Percentiles rank a stretch among this genome's conserved stretches.
These are phyloP conservation scores for Lactarius hatsudake DNA, from an alignment of 768 basidiomycete genomes.

Conservation along the genomic window DNA sequence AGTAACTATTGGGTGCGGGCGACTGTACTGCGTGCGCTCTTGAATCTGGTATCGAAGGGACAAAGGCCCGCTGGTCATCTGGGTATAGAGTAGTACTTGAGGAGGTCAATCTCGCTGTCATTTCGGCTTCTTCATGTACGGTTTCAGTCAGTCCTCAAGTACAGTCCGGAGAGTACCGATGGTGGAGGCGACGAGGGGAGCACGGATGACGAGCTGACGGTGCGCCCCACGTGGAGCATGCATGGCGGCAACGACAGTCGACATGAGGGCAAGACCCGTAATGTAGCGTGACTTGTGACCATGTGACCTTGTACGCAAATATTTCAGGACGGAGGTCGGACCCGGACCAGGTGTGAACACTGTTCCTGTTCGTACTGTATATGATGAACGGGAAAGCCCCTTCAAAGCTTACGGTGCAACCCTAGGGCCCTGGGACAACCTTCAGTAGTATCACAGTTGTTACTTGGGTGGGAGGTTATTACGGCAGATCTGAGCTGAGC, in stretches of 20 bases:
- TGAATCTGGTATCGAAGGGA: constrained; percentile 24
- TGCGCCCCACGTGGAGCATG: no score
- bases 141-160: constrained; percentile 12
- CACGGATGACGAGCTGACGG: no score
- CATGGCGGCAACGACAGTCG: no score
- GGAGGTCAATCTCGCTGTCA: constrained; percentile 19
- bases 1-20: background rate
- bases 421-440: no score
- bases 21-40: constrained; percentile 32
- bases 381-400: no score
- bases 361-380: background rate
- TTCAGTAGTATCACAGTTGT: no score
- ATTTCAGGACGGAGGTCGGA: no score
- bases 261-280: no score
- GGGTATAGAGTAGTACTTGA: constrained; percentile 27
- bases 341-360: background rate
- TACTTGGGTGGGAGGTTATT: background rate
- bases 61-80: constrained; percentile 16
- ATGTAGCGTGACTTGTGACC: no score
- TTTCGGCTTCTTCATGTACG: constrained; percentile 28
- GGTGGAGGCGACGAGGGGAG: no score
- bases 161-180: background rate
- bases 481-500: background rate
- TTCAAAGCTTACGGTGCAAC: background rate
- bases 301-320: no score